Base-by-base conservation (phyloP, 169 alveolate genomes). In the Plasmodium sp. region DNA sequence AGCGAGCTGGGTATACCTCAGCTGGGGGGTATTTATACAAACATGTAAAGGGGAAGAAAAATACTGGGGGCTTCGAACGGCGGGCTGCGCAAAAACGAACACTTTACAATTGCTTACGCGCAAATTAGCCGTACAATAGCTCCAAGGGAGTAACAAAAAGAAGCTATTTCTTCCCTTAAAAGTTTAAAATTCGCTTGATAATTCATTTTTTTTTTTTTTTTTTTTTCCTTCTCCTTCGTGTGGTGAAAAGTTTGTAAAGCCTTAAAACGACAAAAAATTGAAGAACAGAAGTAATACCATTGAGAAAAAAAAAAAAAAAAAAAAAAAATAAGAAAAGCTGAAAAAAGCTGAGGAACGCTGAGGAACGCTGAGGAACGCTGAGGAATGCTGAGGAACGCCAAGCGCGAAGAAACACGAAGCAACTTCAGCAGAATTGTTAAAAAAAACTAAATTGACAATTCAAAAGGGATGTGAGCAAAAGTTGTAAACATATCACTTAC, bases 371-470 rank as follows among this genome's bases (percentile, higher is more conserved):
- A 22, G 27, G 27, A 22, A 22, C 27, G 27, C 27, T 22, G 27
- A 22, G 27, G 27, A 73, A 73, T 33, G 56, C 22, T 34, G 33
- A 74, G 54, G 33, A 33, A 74, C 9, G 54, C 14, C 10, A 33
- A 74, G 54, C 16, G 4, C 5, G 14, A 36, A 72, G 14, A 72
- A 72, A n/a, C n/a, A 22, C 51, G 18, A 74, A 74, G 31, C 14
- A 74, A 84, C 27, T 5, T 71, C 34, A 33, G 58, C 31, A 73
- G 58, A 73, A 73, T 41, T 9, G 7, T 41, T 34, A 62, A 67
- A 83, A 83, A 62, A 62, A 73, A 73, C n/a, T 39, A 27, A 84
- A 67, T 84, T 84, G 92, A 84, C 84, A 84, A 84, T 72, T 72
- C 56, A 74, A 73, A 84, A 73, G 39, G 72, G 6, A 62, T 72